Evolutionary conservation across 2,329 filamentous ascomycete species (phyloP).

Genomic region (Colletotrichum plurivorum): DNA sequence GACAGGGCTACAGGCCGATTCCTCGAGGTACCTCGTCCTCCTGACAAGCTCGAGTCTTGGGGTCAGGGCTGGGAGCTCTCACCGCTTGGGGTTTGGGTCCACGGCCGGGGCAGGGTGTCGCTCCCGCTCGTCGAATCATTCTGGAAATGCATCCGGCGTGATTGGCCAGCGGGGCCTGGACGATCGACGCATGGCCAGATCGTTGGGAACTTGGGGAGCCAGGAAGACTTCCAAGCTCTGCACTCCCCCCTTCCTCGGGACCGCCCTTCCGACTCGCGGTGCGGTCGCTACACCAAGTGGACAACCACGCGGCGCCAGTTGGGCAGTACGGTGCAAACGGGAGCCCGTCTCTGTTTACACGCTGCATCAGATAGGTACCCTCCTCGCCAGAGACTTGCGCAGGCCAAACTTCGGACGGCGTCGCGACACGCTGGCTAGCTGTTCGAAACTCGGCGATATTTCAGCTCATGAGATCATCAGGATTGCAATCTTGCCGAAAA

Average conservation of each 20-base stretch:
- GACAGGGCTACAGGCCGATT: slow-evolving; percentile 2
- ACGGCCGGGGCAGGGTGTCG: slow-evolving; percentile 5
- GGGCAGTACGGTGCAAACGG: slow-evolving; percentile 8
- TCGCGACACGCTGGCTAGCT: slow-evolving; percentile 19
- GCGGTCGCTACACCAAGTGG: not conserved
- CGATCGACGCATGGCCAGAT: slow-evolving; percentile 38
- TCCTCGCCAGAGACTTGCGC: slow-evolving; percentile 19
- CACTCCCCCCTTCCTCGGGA: not conserved
- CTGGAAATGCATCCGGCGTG: slow-evolving; percentile 20
- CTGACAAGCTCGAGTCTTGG: not conserved
- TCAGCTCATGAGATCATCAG: slow-evolving; percentile 8
- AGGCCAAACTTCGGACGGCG: slow-evolving; percentile 31
- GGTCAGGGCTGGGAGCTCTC: slow-evolving; percentile 21
- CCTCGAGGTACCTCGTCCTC: not conserved
- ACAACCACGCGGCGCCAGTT: not conserved
- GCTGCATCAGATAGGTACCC: not conserved
- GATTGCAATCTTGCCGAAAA: not conserved
- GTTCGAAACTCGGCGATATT: slow-evolving; percentile 24
- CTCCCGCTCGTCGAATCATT: slow-evolving; percentile 28
- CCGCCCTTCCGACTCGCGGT: slow-evolving; percentile 11
- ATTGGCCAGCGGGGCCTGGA: slow-evolving; percentile 17
- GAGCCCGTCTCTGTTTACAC: not conserved
- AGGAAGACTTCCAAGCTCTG: not conserved
- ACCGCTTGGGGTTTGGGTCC: slow-evolving; percentile 35
- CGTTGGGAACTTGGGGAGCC: slow-evolving; percentile 29